Conservation (phyloP, 1,139 yeast species). For the Magnusiomyces fungicola region DNA sequence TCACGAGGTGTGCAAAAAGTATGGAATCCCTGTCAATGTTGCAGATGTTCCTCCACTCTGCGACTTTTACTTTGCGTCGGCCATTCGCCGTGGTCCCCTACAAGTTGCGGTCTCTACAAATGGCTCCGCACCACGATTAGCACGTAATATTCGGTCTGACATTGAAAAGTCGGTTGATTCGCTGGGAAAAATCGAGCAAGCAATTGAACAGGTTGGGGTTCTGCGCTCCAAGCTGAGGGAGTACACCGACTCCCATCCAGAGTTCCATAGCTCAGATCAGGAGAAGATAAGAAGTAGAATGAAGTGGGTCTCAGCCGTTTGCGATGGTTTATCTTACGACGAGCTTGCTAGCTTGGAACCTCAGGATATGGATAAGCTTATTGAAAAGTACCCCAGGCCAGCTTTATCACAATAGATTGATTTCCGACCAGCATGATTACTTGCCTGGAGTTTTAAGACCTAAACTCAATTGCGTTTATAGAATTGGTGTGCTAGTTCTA, state of each 20-base stretch:
- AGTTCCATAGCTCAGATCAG: slow-evolving; percentile 28
- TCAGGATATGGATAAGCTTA: background rate
- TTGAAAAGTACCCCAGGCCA: background rate
- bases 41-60: slow-evolving; percentile 81
- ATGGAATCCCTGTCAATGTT: slow-evolving; percentile 60
- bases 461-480: too few species aligned
- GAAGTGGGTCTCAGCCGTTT: slow-evolving; percentile 63
- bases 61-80: slow-evolving; percentile 81
- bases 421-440: too few species aligned
- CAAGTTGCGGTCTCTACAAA: slow-evolving; percentile 81
- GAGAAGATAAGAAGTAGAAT: slow-evolving; percentile 52
- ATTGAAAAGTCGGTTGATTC: slow-evolving; percentile 39
- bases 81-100: slow-evolving; percentile 66
- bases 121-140: slow-evolving; percentile 74
- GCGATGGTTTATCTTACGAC: slow-evolving; percentile 52
- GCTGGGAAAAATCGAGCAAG: slow-evolving; percentile 35
- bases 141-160: slow-evolving; percentile 55
- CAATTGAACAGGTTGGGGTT: slow-evolving; percentile 56
- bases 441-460: too few species aligned
- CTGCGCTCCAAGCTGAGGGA: slow-evolving; percentile 49
- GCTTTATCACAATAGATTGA: too few species aligned
- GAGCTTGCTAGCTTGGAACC: slow-evolving; percentile 46
- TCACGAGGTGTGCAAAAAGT: slow-evolving; percentile 49
- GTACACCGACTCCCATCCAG: slow-evolving; percentile 18
- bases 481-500: too few species aligned